Evolutionary conservation across 768 basidiomycete genomes (phyloP).

Genomic region (Lanmaoa rubissima): DNA sequence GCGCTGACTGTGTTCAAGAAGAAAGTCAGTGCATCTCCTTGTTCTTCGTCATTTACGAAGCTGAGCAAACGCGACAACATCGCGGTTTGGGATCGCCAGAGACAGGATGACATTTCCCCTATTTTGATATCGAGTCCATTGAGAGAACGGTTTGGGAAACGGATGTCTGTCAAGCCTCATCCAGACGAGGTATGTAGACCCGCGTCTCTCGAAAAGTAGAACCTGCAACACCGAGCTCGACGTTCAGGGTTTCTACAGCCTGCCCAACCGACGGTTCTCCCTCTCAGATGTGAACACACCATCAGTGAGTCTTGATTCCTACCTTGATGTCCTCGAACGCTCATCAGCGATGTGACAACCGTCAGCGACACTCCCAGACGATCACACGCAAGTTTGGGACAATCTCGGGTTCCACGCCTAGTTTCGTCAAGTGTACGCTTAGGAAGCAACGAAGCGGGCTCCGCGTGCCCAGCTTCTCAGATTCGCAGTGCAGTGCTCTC

Average conservation of each 20-base stretch:
- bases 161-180: constrained; percentile 23
- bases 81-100: constrained; percentile 3
- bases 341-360: neutral
- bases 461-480: constrained; percentile 16
- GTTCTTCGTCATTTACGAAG: neutral
- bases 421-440: neutral
- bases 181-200: constrained; percentile 28
- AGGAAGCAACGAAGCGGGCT: constrained; percentile 11
- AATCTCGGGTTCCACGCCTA: constrained; percentile 21
- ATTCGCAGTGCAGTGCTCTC: neutral
- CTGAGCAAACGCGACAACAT: neutral
- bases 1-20: constrained; percentile 24
- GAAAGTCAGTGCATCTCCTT: constrained; percentile 16
- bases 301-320: constrained; percentile 12
- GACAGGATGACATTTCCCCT: constrained; percentile 24
- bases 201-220: neutral
- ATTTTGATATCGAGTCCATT: constrained; percentile 26
- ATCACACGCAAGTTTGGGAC: constrained; percentile 26
- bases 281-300: constrained; percentile 20
- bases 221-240: neutral
- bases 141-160: constrained; percentile 31
- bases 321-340: neutral
- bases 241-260: constrained; percentile 24
- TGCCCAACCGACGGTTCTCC: constrained; percentile 32
- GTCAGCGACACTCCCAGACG: neutral